Evolutionary conservation across 139 green algal genomes (phyloP).

Genomic region (Volvox africanus): DNA sequence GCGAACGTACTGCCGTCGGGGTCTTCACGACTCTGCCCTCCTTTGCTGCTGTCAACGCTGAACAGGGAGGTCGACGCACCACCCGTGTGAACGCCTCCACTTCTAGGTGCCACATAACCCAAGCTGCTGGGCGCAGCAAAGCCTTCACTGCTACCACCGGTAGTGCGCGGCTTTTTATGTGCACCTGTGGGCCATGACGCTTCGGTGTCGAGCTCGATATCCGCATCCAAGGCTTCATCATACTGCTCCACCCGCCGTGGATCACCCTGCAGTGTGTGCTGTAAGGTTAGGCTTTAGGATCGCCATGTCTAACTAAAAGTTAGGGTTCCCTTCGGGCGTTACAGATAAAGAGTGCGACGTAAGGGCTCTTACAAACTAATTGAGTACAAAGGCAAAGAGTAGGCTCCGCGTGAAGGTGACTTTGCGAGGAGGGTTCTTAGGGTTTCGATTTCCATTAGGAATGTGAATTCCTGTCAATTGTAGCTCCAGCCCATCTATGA

Average conservation of each 20-base stretch:
- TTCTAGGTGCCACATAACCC: not conserved
- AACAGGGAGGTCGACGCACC: not conserved
- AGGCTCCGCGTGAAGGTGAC: too few species aligned
- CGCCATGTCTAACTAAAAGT: too few species aligned
- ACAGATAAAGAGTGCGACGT: too few species aligned
- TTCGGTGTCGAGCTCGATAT: conserved; percentile 19
- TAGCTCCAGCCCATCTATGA: too few species aligned
- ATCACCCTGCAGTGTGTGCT: not conserved
- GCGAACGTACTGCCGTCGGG: not conserved
- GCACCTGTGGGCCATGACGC: conserved; percentile 7
- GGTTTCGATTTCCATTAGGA: too few species aligned
- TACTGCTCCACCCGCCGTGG: not conserved
- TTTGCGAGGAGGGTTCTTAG: too few species aligned
- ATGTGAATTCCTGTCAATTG: too few species aligned
- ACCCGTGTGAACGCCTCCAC: not conserved
- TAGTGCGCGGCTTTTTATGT: conserved; percentile 6
- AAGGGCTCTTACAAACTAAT: too few species aligned
- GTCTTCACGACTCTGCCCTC: not conserved
- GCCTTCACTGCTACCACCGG: not conserved
- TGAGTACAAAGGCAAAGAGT: too few species aligned
- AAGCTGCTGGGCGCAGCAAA: not conserved
- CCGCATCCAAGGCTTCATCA: conserved; percentile 20
- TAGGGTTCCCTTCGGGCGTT: too few species aligned
- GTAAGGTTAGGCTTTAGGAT: too few species aligned
- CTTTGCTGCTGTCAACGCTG: not conserved